phyloP scores from a whole-genome alignment of 2,329 filamentous ascomycete genomes.

The Ciborinia camelliae region DNA sequence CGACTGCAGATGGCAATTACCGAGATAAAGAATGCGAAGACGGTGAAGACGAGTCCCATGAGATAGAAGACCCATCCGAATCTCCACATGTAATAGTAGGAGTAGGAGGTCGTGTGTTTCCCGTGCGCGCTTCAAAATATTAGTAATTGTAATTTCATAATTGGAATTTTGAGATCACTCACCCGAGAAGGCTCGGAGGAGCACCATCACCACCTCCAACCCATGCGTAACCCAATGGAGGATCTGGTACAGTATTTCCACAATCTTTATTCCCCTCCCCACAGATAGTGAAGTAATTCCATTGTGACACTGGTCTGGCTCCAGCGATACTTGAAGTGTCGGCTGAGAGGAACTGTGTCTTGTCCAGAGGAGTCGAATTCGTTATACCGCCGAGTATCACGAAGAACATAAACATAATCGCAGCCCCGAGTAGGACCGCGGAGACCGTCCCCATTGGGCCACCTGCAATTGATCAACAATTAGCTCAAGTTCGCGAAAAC shows the following conservation, averaged over 20 bases:
- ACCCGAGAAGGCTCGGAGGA: slow-evolving; percentile 53
- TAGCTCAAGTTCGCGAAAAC: not conserved
- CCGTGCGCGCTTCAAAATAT: slow-evolving; percentile 47
- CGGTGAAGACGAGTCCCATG: slow-evolving; percentile 76
- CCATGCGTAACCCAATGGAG: slow-evolving; percentile 72
- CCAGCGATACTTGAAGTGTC: slow-evolving; percentile 70
- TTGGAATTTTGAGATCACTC: slow-evolving; percentile 27
- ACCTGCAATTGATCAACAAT: slow-evolving; percentile 42
- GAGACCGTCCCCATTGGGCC: slow-evolving; percentile 53
- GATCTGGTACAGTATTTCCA: slow-evolving; percentile 56
- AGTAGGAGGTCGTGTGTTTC: slow-evolving; percentile 51
- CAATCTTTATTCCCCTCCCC: slow-evolving; percentile 63
- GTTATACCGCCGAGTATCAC: slow-evolving; percentile 59
- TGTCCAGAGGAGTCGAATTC: slow-evolving; percentile 57
- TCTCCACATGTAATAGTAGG: slow-evolving; percentile 80
- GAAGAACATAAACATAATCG: slow-evolving; percentile 62
- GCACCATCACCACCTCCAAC: slow-evolving; percentile 51
- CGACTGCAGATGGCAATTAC: slow-evolving; percentile 69
- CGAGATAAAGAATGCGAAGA: slow-evolving; percentile 62
- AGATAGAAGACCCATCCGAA: slow-evolving; percentile 93
- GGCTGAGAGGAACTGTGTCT: slow-evolving; percentile 83
- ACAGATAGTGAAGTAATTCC: slow-evolving; percentile 90
- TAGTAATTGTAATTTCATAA: slow-evolving; percentile 1
- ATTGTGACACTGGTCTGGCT: slow-evolving; percentile 65
- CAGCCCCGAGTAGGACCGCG: slow-evolving; percentile 59